Evolutionary conservation across 1,139 yeast species (phyloP), one percentile per base, ranked within the genome.

Genomic region (Geotrichum citri-aurantii): DNA sequence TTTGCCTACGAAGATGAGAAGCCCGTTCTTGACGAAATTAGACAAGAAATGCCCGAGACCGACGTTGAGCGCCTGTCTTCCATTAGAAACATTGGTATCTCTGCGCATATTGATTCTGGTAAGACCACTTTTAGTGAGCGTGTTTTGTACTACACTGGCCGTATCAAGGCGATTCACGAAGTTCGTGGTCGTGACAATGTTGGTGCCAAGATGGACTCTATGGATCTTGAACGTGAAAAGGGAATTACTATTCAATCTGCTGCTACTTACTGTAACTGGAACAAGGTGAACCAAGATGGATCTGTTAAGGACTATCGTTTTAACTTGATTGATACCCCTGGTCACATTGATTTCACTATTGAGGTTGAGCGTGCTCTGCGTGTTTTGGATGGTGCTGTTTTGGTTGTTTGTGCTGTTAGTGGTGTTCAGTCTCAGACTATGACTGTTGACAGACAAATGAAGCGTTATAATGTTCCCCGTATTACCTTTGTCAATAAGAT

Each of bases 381-480:
- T 74, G 99, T 93, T 55, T 79, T 93, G 64, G 99, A 93, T 74
- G 99, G 99, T 75, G 99, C 99, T 47, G 98, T 93, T 55, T 80
- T 93, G 64, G 98, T 93, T 58, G 97, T 93, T 24, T 93, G 99
- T 81, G 98, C 99, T 17, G 99, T 93, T 59, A 84, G 95, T 37
- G 99, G 99, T 70, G 99, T 93, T 55, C 99, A 93, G 76, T 90
- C 97, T 7, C 99, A 93, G 76, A 93, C 99, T 19, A 97, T 93
- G 62, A 93, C 99, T 54, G 99, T 93, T 56, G 99, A 93, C 74
- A 86, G 99, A 73, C 99, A 93, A 78, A 95, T 95, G 99, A 85
- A 97, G 69, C 86, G 99, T 73, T 95, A 93, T 75, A 91, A 93
- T 72, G 96, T 93, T 69, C 99, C 99, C 59, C 84, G 99, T 72